Evolutionary conservation across 768 basidiomycete species (phyloP).

Genomic region (Rhodotorula paludigena): DNA sequence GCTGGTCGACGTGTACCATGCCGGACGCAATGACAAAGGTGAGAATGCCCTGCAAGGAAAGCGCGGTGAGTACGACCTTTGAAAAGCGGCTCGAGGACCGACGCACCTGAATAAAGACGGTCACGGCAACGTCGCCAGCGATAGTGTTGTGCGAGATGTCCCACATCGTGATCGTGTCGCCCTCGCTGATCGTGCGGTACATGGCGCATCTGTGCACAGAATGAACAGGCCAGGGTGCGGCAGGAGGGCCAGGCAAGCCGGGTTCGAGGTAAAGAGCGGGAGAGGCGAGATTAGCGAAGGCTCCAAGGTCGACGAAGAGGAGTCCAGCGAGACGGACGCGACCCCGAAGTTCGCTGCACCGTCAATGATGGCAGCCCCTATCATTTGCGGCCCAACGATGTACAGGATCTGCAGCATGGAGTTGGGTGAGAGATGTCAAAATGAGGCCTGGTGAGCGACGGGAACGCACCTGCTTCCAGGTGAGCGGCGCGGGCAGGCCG

Average conservation of each 20-base stretch:
- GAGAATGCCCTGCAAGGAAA: slow-evolving; percentile 29
- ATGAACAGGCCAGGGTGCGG: too few relatives aligned
- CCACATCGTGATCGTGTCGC: slow-evolving; percentile 33
- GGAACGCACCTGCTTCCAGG: slow-evolving; percentile 19
- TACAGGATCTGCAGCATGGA: slow-evolving; percentile 25
- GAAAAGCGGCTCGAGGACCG: too few relatives aligned
- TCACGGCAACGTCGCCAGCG: slow-evolving; percentile 36
- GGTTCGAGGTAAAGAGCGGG: neutral
- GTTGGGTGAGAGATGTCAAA: neutral
- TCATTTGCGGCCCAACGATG: slow-evolving; percentile 28
- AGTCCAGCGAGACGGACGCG: slow-evolving; percentile 26
- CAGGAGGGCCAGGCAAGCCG: too few relatives aligned
- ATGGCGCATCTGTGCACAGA: slow-evolving; percentile 29
- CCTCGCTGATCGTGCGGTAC: slow-evolving; percentile 21
- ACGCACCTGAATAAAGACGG: slow-evolving; percentile 34
- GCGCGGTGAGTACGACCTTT: too few relatives aligned
- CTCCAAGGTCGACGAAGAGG: too few relatives aligned
- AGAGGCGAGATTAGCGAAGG: too few relatives aligned
- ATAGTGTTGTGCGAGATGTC: slow-evolving; percentile 26
- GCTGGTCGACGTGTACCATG: slow-evolving; percentile 40
- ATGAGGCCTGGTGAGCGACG: neutral
- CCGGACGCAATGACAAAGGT: slow-evolving; percentile 37
- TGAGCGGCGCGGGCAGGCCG: slow-evolving; percentile 31
- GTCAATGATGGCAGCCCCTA: slow-evolving; percentile 29
- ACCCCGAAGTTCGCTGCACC: slow-evolving; percentile 38